These are phyloP conservation scores for Fusarium euwallaceae DNA, from an alignment of 2,329 filamentous ascomycete genomes.

Conservation along the genomic window DNA sequence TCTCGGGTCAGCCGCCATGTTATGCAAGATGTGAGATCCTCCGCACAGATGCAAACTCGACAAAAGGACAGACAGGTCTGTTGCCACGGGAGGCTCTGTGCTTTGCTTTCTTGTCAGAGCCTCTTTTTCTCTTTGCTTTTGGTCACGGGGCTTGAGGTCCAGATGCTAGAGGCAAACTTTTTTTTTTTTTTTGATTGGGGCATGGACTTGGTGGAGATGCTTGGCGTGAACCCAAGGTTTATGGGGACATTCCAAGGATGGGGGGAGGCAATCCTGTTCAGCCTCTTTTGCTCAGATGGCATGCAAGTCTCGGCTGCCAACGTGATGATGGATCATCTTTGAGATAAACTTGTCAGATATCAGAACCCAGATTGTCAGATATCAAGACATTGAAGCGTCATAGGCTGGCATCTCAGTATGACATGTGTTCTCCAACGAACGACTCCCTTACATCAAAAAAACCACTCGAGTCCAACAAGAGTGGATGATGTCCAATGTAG, in stretches of 20 bases:
- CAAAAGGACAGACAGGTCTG: background rate
- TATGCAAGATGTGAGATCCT: background rate
- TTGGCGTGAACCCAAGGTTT: constrained; percentile 8
- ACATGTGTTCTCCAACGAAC: background rate
- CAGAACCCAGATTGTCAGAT: background rate
- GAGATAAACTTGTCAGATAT: background rate
- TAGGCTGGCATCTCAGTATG: background rate
- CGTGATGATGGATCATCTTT: constrained; percentile 21
- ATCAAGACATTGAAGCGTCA: constrained; percentile 2
- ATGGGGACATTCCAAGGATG: constrained; percentile 26
- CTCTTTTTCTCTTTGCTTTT: constrained; percentile 11
- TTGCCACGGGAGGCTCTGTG: background rate
- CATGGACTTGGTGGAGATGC: background rate
- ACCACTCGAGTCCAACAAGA: background rate
- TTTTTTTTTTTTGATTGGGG: constrained; percentile 3
- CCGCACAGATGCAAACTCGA: constrained; percentile 12
- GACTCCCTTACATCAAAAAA: constrained; percentile 23
- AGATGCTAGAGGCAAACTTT: constrained; percentile 7
- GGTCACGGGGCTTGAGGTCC: background rate
- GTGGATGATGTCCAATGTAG: background rate
- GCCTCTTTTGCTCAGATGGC: background rate
- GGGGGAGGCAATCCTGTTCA: background rate
- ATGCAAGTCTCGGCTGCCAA: constrained; percentile 38
- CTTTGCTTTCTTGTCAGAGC: background rate
- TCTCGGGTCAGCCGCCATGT: constrained; percentile 7